Conservation (phyloP, 495 filamentous ascomycete genomes). For the Neurospora cerealis region DNA sequence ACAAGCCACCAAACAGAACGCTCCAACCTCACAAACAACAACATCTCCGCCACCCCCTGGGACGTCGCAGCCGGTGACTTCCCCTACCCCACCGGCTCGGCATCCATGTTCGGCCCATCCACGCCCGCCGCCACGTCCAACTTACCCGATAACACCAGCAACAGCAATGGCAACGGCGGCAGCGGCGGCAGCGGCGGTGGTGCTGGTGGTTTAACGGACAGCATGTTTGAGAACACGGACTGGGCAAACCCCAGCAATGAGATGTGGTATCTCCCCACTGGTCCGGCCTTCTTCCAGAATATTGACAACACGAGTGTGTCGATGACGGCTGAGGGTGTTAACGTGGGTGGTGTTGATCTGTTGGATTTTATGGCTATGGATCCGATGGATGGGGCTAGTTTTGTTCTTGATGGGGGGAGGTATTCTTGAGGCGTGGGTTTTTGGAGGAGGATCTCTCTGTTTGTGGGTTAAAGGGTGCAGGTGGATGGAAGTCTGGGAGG, state of each 20-base stretch:
- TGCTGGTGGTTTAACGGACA: conserved; percentile 3
- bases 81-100: conserved; percentile 35
- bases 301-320: conserved; percentile 41
- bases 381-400: conserved; percentile 20
- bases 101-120: conserved; percentile 35
- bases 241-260: conserved; percentile 38
- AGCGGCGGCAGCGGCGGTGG: background rate
- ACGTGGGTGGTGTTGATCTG: conserved; percentile 44
- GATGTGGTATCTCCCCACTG: conserved; percentile 49
- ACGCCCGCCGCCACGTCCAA: conserved; percentile 32
- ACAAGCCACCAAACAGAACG: conserved; percentile 22
- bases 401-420: conserved; percentile 26
- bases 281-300: conserved; percentile 45
- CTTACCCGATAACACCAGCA: conserved; percentile 15
- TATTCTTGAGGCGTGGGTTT: background rate
- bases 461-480: background rate
- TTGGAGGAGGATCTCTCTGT: background rate
- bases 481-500: background rate
- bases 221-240: conserved; percentile 29
- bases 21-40: conserved; percentile 31
- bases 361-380: conserved; percentile 51
- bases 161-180: conserved; percentile 10
- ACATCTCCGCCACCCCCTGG: conserved; percentile 46
- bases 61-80: conserved; percentile 38
- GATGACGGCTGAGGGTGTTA: conserved; percentile 50